These are phyloP conservation scores for Berberis vulgaris DNA, from an alignment of 164 flowering plant genomes.

Conservation along the genomic window DNA sequence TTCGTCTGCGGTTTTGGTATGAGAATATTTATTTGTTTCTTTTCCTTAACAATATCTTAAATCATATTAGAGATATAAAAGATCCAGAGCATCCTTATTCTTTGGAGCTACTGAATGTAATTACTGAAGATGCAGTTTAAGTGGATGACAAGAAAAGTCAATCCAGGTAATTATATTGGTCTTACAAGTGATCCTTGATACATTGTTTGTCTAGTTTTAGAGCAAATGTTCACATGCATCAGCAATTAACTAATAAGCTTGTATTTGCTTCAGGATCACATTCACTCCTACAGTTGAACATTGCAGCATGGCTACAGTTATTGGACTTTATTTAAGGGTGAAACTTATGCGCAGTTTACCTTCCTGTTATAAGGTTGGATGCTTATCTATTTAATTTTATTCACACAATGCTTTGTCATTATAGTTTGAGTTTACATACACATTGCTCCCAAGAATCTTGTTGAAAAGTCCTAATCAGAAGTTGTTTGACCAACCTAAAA, in stretches of 20 bases:
- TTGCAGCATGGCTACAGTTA: conserved; percentile 76
- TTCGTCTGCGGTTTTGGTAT: neutral
- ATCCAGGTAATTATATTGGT: conserved; percentile 36
- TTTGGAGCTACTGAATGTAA: conserved; percentile 52
- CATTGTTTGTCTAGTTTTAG: neutral
- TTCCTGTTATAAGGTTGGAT: conserved; percentile 63
- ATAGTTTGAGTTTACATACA: no score
- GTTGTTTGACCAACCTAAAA: no score
- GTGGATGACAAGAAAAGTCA: conserved; percentile 48
- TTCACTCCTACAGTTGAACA: conserved; percentile 87
- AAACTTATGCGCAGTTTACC: conserved; percentile 75
- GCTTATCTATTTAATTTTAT: neutral
- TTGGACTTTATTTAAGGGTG: conserved; percentile 73
- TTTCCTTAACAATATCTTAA: conserved; percentile 5
- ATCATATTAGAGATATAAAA: neutral
- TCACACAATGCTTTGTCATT: no score
- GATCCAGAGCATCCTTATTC: neutral
- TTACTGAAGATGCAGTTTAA: conserved; percentile 80
- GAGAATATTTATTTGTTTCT: neutral
- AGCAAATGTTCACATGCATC: neutral
- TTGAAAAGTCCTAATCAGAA: no score
- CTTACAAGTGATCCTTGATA: neutral
- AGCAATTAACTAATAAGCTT: neutral
- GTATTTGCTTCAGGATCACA: conserved; percentile 44
- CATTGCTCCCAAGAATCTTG: no score